Base-by-base conservation (phyloP, 208 protist genomes). In the Phytomonas sp. region DNA sequence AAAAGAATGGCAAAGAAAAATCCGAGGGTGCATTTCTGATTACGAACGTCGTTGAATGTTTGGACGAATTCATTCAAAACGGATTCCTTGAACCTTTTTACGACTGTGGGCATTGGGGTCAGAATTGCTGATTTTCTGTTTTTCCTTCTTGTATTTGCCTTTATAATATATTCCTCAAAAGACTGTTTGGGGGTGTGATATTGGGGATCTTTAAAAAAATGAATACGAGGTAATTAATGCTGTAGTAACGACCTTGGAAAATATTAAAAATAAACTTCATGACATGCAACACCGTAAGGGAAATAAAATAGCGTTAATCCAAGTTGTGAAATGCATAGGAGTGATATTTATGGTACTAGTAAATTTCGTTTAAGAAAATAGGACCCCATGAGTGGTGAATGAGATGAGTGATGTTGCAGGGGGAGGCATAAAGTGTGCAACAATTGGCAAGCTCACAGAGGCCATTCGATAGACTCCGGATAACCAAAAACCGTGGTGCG, bases 1-100 rank as follows among this genome's bases (percentile, higher is more conserved):
- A 83, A 91, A 59, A 89, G 66, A 63, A 94, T 80, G 62, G 86
- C 86, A 42, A 94, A 82, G n/a, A 83, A 37, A 60, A 91, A 67
- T 1, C 75, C 70, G 19, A 76, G 6, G 37, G 72, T 81, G 37
- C 65, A 71, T 45, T 74, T 68, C 4, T 71, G 68, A 36, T 74
- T 37, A 31, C 82, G 77, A 40, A 94, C 68, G 34, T 67, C 75
- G 30, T 89, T 60, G 69, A 69, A 76, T 10, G 72, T 79, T 52
- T 52, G 45, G 29, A 49, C 34, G 42, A 78, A 26, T 64, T 83
- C 76, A 37, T 72, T 63, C 69, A 78, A 79, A 34, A 75, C 23
- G 69, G 80, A 69, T 36, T 71, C 6, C 61, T 66, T 69, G 40
- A 49, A 49, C 19, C 19, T 49, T 16, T 49, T 49, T 19, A 49